Evolutionary conservation across 768 basidiomycete genomes (phyloP).

Genomic region (Coprinopsis marcescibilis): DNA sequence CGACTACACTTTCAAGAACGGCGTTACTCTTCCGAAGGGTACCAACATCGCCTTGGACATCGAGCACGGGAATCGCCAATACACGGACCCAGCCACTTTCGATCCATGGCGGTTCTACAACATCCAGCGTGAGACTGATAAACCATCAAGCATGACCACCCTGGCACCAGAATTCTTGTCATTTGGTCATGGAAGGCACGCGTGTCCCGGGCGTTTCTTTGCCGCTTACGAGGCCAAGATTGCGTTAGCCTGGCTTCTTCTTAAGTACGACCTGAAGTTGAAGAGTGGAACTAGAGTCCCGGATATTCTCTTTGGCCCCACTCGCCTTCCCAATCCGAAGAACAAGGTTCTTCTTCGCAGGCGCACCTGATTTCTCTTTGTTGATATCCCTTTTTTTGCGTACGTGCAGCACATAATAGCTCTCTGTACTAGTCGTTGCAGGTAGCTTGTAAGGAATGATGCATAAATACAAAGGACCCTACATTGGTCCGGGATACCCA

Average conservation of each 20-base stretch:
- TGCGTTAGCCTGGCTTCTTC: conserved; percentile 10
- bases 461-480: too few relatives aligned
- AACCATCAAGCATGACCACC: conserved; percentile 21
- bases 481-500: too few relatives aligned
- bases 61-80: conserved; percentile 25
- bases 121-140: conserved; percentile 17
- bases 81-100: conserved; percentile 30
- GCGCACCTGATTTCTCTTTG: too few relatives aligned
- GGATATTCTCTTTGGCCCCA: conserved; percentile 10
- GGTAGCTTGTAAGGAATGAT: too few relatives aligned
- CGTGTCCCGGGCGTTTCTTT: conserved; percentile 22
- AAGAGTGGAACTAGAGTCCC: conserved; percentile 8
- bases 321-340: conserved; percentile 10
- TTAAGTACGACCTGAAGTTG: conserved; percentile 13
- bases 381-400: too few relatives aligned
- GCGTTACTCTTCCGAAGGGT: conserved; percentile 33
- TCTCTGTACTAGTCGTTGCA: too few relatives aligned
- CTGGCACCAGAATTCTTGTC: conserved; percentile 23
- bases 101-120: conserved; percentile 36
- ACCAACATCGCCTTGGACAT: conserved; percentile 27
- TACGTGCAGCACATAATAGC: too few relatives aligned
- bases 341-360: conserved; percentile 10
- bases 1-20: conserved; percentile 42
- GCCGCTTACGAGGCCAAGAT: conserved; percentile 13
- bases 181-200: conserved; percentile 32